phyloP scores from a whole-genome alignment of 1,139 yeast genomes.

The Lodderomyces beijingensis region DNA sequence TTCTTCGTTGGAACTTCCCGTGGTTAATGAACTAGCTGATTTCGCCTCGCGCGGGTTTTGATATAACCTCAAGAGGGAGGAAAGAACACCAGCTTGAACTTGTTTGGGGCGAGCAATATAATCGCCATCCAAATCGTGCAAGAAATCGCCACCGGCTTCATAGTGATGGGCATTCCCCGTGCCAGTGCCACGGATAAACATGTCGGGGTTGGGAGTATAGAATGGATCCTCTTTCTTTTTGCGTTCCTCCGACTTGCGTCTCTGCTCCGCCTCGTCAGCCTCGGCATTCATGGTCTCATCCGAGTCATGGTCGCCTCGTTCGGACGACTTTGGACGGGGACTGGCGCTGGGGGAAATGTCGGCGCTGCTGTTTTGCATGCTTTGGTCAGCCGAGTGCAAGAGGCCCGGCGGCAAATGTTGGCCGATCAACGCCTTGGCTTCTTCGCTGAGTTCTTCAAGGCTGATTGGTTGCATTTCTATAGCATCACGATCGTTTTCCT shows the following conservation, averaged over 20 bases:
- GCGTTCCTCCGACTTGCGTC: slow-evolving; percentile 5
- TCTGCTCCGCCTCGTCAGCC: slow-evolving; percentile 7
- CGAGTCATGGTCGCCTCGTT: background rate
- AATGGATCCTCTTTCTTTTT: slow-evolving; percentile 16
- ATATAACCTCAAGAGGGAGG: slow-evolving; percentile 68
- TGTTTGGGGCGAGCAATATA: slow-evolving; percentile 65
- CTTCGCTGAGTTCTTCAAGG: slow-evolving; percentile 33
- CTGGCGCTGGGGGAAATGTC: slow-evolving; percentile 4
- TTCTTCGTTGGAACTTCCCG: background rate
- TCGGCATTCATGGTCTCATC: slow-evolving; percentile 4
- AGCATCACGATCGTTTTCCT: slow-evolving; percentile 13
- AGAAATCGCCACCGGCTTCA: slow-evolving; percentile 19
- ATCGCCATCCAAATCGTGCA: slow-evolving; percentile 40
- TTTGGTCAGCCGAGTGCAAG: slow-evolving; percentile 11
- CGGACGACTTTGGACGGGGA: background rate
- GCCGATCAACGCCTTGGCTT: slow-evolving; percentile 37
- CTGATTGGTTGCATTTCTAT: slow-evolving; percentile 36
- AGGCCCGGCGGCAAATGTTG: slow-evolving; percentile 30
- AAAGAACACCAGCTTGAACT: slow-evolving; percentile 79
- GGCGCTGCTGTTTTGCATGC: slow-evolving; percentile 11
- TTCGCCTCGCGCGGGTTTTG: slow-evolving; percentile 37
- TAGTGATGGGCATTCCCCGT: slow-evolving; percentile 13
- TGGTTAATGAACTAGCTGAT: slow-evolving; percentile 16
- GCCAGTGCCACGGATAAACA: slow-evolving; percentile 26
- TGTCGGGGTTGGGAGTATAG: slow-evolving; percentile 47